These are phyloP conservation scores for Notholithocarpus densiflorus DNA, from an alignment of 306 rosid genomes.

Conservation along the genomic window DNA sequence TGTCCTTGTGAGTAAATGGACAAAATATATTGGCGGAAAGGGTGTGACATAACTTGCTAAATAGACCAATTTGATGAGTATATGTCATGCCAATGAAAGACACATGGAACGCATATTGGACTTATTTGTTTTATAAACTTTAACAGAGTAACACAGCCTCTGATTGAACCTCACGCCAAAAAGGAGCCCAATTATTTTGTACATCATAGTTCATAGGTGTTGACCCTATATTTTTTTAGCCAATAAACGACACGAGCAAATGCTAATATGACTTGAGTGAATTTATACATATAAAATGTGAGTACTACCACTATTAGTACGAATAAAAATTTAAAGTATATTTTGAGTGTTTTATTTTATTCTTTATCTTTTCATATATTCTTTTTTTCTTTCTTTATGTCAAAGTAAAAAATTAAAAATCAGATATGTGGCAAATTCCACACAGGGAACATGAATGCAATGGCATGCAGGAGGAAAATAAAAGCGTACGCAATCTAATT, in stretches of 20 bases:
- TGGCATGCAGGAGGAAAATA: too few relatives aligned
- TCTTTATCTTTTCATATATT: too few relatives aligned
- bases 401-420: too few relatives aligned
- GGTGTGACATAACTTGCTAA: slow-evolving; percentile 8
- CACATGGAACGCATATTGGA: slow-evolving; percentile 41
- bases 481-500: too few relatives aligned
- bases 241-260: not conserved
- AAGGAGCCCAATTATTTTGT: slow-evolving; percentile 1
- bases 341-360: too few relatives aligned
- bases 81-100: slow-evolving; percentile 25
- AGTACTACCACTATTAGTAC: not conserved
- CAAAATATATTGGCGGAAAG: slow-evolving; percentile 20
- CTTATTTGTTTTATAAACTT: not conserved
- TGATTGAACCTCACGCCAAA: slow-evolving; percentile 9
- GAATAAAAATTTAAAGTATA: too few relatives aligned
- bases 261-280: not conserved
- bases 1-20: not conserved
- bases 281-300: not conserved
- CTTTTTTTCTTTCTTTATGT: too few relatives aligned
- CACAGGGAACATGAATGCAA: too few relatives aligned
- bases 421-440: too few relatives aligned
- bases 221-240: not conserved
- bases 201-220: not conserved
- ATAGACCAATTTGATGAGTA: slow-evolving; percentile 22
- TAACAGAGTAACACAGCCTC: not conserved